Conservation (phyloP, 2,329 filamentous ascomycete genomes). For the Hymenoscyphus infarciens region DNA sequence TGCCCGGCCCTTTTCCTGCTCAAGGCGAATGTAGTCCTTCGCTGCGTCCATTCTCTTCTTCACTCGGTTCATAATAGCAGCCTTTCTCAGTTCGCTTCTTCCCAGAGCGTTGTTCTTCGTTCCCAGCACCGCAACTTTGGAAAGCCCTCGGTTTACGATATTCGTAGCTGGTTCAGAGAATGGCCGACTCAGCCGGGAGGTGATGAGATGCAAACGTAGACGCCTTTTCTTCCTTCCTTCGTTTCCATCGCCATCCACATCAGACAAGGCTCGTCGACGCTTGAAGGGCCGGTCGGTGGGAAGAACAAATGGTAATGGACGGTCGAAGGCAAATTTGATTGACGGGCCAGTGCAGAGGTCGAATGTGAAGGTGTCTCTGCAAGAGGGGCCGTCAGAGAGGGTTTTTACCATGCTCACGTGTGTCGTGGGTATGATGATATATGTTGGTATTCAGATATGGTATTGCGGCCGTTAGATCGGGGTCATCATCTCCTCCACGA, state of each 20-base stretch:
- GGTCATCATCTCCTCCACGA: conserved; percentile 35
- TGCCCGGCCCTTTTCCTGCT: conserved; percentile 26
- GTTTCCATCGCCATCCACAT: conserved; percentile 34
- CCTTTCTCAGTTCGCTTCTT: conserved; percentile 55
- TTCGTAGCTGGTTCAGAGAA: conserved; percentile 68
- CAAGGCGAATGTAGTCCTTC: conserved; percentile 26
- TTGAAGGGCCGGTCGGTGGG: conserved; percentile 29
- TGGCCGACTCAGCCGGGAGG: conserved; percentile 65
- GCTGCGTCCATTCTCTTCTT: conserved; percentile 43
- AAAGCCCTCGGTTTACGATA: conserved; percentile 56
- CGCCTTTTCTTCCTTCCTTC: conserved; percentile 60
- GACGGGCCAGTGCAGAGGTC: conserved; percentile 33
- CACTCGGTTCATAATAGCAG: conserved; percentile 62
- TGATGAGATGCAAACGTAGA: conserved; percentile 60
- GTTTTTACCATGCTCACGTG: conserved; percentile 34
- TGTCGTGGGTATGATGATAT: conserved; percentile 8
- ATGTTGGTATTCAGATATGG: conserved; percentile 3
- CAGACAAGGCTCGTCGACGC: conserved; percentile 34
- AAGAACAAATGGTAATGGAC: conserved; percentile 26
- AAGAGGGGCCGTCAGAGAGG: conserved; percentile 23
- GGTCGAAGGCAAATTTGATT: conserved; percentile 37
- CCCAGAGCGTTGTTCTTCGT: conserved; percentile 46
- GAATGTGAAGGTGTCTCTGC: conserved; percentile 37
- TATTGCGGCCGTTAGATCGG: conserved; percentile 23
- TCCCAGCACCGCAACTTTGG: conserved; percentile 43